These are phyloP conservation scores for Cladophialophora chaetospira DNA, from an alignment of 2,329 filamentous ascomycete species.

Conservation along the genomic window DNA sequence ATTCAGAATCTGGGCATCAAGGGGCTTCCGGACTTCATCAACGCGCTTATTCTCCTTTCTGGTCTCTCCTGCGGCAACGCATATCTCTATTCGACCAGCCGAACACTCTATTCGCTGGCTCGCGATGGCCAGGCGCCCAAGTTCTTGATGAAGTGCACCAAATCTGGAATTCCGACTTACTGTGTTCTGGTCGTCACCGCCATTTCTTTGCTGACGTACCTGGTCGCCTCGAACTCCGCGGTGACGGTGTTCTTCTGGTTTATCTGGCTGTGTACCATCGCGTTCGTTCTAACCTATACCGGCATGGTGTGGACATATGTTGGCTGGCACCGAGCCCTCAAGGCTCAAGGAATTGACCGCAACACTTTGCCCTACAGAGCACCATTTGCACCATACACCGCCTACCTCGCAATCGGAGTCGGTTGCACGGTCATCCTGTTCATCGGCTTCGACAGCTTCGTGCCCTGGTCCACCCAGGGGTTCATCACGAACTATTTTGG, in stretches of 20 bases:
- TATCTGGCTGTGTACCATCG: constrained; percentile 56
- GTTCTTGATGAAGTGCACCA: constrained; percentile 61
- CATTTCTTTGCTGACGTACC: constrained; percentile 69
- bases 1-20: constrained; percentile 61
- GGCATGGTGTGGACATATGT: constrained; percentile 70
- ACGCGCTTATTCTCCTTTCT: constrained; percentile 71
- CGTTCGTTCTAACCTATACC: constrained; percentile 62
- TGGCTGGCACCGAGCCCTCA: constrained; percentile 68
- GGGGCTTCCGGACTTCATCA: constrained; percentile 72
- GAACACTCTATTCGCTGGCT: constrained; percentile 51
- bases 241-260: constrained; percentile 72
- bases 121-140: constrained; percentile 55
- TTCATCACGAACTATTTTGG: constrained; percentile 58
- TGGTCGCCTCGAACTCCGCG: constrained; percentile 65
- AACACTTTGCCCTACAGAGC: constrained; percentile 69
- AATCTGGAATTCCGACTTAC: constrained; percentile 64
- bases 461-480: constrained; percentile 45
- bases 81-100: constrained; percentile 58
- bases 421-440: constrained; percentile 63
- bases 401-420: constrained; percentile 61
- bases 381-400: constrained; percentile 68
- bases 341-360: constrained; percentile 68
- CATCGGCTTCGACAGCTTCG: constrained; percentile 59
- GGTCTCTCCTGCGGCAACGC: constrained; percentile 71
- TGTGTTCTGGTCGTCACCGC: constrained; percentile 65